Conservation (phyloP, 805 yeast species). For the Ogataea parapolymorpha region DNA sequence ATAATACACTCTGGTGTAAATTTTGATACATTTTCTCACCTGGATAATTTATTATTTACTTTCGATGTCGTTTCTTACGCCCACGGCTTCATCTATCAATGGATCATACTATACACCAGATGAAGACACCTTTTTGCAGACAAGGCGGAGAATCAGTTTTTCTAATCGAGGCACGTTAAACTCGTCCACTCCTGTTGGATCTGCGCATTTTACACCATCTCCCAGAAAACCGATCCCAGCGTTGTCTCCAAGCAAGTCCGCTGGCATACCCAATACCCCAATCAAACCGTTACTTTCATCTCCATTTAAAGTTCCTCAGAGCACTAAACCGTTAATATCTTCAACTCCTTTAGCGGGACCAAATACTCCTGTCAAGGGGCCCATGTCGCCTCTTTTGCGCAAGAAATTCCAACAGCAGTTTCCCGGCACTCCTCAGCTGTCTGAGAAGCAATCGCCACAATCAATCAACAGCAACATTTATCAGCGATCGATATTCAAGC, state of each 20-base stretch:
- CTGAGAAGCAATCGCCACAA: neutral
- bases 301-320: slow-evolving; percentile 28
- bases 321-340: slow-evolving; percentile 5
- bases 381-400: slow-evolving; percentile 16
- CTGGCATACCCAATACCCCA: slow-evolving; percentile 26
- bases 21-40: neutral
- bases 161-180: slow-evolving; percentile 4
- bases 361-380: slow-evolving; percentile 6
- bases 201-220: slow-evolving; percentile 2
- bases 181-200: slow-evolving; percentile 6
- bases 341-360: slow-evolving; percentile 13
- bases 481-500: slow-evolving; percentile 25
- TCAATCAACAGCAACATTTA: slow-evolving; percentile 13
- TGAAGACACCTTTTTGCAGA: slow-evolving; percentile 29
- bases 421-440: slow-evolving; percentile 4
- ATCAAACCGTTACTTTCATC: slow-evolving; percentile 33
- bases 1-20: neutral
- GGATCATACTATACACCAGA: slow-evolving; percentile 24
- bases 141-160: slow-evolving; percentile 17
- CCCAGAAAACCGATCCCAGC: slow-evolving; percentile 5
- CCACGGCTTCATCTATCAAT: slow-evolving; percentile 14
- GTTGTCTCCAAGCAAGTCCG: slow-evolving; percentile 9
- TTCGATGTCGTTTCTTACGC: slow-evolving; percentile 23
- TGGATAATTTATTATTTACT: slow-evolving; percentile 2
- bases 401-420: slow-evolving; percentile 16